phyloP scores from a whole-genome alignment of 2,329 filamentous ascomycete species.

The Cadophora sp. region DNA sequence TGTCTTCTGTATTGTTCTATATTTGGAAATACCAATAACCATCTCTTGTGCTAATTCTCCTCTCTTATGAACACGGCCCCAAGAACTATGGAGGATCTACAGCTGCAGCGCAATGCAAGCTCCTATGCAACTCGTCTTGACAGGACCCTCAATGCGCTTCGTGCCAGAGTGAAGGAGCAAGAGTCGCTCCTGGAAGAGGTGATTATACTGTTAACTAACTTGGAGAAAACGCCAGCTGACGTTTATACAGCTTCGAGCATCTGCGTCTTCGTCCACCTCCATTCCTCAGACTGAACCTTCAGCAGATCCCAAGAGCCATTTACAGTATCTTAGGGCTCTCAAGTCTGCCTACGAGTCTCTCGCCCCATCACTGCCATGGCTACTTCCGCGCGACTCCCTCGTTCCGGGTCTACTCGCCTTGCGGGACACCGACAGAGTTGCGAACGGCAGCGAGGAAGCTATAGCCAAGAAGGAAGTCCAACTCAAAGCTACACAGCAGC shows the following conservation, averaged over 20 bases:
- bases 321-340: conserved; percentile 58
- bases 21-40: background rate
- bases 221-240: background rate
- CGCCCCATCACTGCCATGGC: conserved; percentile 64
- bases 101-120: conserved; percentile 45
- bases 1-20: background rate
- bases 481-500: conserved; percentile 52
- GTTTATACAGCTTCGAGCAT: conserved; percentile 40
- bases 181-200: conserved; percentile 58
- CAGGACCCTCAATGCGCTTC: conserved; percentile 71
- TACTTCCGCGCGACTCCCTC: conserved; percentile 71
- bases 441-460: conserved; percentile 68
- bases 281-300: conserved; percentile 39
- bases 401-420: conserved; percentile 76
- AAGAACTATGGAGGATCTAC: conserved; percentile 26
- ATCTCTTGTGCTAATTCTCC: background rate
- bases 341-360: conserved; percentile 71
- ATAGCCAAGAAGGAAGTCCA: conserved; percentile 54
- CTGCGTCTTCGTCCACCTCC: conserved; percentile 31
- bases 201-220: conserved; percentile 4
- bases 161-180: conserved; percentile 61
- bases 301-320: conserved; percentile 45
- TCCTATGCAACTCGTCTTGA: conserved; percentile 64
- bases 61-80: background rate
- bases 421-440: conserved; percentile 68